phyloP scores from a whole-genome alignment of 2,329 filamentous ascomycete genomes.

The Thielaviopsis euricoi region DNA sequence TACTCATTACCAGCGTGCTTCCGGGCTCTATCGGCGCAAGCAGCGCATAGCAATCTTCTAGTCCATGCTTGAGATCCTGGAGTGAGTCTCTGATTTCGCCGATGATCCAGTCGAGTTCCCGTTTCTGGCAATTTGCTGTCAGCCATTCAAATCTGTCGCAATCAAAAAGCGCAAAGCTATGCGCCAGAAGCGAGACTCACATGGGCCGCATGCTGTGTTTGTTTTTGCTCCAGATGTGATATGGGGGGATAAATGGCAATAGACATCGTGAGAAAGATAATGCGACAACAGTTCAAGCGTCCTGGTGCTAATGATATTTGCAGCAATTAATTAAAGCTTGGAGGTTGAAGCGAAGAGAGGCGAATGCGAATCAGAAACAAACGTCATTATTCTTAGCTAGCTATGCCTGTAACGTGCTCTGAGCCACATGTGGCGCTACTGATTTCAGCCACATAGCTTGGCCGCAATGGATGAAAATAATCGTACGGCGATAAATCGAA shows the following conservation, averaged over 20 bases:
- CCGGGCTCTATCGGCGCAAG: conserved; percentile 73
- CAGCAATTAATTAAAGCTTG: background rate
- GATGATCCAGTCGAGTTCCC: conserved; percentile 40
- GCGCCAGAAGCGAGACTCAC: conserved; percentile 21
- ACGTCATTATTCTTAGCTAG: background rate
- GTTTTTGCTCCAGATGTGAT: conserved; percentile 31
- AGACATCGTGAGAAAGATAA: conserved; percentile 28
- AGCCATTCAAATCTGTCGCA: background rate
- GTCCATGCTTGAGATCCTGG: conserved; percentile 40
- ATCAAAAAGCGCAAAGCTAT: background rate
- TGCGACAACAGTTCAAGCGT: background rate
- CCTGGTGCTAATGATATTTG: background rate
- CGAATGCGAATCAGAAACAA: background rate
- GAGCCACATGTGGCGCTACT: too few species aligned
- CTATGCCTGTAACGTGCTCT: too few species aligned
- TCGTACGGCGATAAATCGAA: too few species aligned
- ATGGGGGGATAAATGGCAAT: conserved; percentile 42
- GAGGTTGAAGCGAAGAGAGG: background rate
- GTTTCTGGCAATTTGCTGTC: conserved; percentile 21
- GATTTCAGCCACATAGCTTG: too few species aligned
- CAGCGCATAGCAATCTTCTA: conserved; percentile 78
- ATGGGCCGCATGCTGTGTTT: conserved; percentile 31
- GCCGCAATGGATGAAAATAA: too few species aligned
- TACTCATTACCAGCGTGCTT: conserved; percentile 78
- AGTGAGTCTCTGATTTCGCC: conserved; percentile 32